Evolutionary conservation across 345 rosid species (phyloP).

Genomic region (Microcos paniculata): DNA sequence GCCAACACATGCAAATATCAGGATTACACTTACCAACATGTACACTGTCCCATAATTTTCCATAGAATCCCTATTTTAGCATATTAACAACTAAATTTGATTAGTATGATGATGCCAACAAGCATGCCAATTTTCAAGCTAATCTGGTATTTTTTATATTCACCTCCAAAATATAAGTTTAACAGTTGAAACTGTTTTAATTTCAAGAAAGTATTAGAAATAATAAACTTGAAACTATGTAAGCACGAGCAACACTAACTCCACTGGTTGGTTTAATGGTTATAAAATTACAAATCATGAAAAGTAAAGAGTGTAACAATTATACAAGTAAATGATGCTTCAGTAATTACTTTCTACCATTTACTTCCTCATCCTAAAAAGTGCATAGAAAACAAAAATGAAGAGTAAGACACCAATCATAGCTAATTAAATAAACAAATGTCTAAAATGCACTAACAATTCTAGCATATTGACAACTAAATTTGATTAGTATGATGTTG

Average conservation of each 20-base stretch:
- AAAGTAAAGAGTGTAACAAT: not conserved
- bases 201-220: not conserved
- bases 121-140: not conserved
- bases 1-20: not conserved
- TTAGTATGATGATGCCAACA: not conserved
- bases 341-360: not conserved
- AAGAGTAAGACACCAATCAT: not conserved
- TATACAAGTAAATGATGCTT: not conserved
- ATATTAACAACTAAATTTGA: not conserved
- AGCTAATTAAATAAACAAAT: not conserved
- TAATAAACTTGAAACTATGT: not conserved
- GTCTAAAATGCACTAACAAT: not conserved
- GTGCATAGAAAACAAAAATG: not conserved
- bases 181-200: not conserved
- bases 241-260: not conserved
- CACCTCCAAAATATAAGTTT: not conserved
- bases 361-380: not conserved
- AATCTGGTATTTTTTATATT: not conserved
- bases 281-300: not conserved
- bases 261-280: not conserved
- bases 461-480: not conserved
- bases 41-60: not conserved
- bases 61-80: not conserved
- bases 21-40: not conserved
- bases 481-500: not conserved